phyloP scores from a whole-genome alignment of 148 eudicot genomes.

The Rhododendron mucronatum region DNA sequence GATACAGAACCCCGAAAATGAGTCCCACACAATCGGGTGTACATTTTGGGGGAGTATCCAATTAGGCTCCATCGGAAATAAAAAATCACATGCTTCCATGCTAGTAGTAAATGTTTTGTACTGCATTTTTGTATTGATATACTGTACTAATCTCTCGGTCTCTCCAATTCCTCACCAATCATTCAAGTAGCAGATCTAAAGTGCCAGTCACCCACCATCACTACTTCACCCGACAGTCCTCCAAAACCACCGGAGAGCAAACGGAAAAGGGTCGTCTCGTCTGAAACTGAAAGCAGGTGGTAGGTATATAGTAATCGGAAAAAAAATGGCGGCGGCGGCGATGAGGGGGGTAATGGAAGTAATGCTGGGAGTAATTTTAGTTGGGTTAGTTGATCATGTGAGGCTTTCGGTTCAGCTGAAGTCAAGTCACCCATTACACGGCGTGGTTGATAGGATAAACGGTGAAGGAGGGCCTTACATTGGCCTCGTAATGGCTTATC shows the following conservation, averaged over 20 bases:
- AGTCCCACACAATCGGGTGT: no score
- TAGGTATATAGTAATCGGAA: background rate
- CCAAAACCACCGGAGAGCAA: background rate
- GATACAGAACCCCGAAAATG: no score
- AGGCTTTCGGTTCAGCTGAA: background rate
- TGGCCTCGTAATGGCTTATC: background rate
- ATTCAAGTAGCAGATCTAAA: background rate
- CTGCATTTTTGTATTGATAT: no score
- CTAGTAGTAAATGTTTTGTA: no score
- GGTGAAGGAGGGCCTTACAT: constrained; percentile 2
- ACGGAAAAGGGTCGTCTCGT: background rate
- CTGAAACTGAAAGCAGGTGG: background rate
- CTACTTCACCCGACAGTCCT: background rate
- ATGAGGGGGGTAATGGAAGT: no score
- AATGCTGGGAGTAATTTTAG: background rate
- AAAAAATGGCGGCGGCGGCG: background rate
- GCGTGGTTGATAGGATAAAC: constrained; percentile 4
- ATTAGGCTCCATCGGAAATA: background rate
- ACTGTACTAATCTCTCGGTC: background rate
- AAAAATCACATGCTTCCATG: background rate
- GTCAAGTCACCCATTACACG: constrained; percentile 1
- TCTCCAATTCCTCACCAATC: background rate
- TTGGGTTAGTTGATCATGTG: background rate
- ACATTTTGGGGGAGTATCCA: no score
- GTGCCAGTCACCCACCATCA: background rate